These are phyloP conservation scores for Pharnaceum exiguum DNA, from an alignment of 148 eudicot species.

Conservation along the genomic window DNA sequence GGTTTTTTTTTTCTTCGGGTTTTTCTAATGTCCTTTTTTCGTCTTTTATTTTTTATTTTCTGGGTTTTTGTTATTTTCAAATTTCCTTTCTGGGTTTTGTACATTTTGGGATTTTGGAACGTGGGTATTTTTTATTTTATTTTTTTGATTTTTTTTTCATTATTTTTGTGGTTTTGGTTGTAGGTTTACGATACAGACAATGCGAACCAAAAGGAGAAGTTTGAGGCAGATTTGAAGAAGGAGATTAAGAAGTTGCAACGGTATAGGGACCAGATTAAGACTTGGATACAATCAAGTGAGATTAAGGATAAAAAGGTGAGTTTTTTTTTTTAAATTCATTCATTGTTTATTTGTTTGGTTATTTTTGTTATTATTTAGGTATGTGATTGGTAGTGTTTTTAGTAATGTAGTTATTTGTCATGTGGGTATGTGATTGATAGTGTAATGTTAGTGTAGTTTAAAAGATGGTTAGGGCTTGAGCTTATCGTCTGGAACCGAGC, in stretches of 20 bases:
- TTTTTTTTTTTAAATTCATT: no score
- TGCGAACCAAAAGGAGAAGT: slow-evolving; percentile 97
- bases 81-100: neutral
- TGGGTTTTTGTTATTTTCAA: slow-evolving; percentile 8
- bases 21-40: neutral
- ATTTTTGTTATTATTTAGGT: neutral
- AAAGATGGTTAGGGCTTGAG: no score
- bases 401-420: neutral
- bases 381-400: neutral
- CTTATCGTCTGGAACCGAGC: no score
- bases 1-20: neutral
- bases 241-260: slow-evolving; percentile 98
- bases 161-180: slow-evolving; percentile 12
- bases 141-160: neutral
- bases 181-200: slow-evolving; percentile 98
- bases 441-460: no score
- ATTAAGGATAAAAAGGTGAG: slow-evolving; percentile 96
- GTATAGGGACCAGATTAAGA: slow-evolving; percentile 95
- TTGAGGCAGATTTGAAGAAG: slow-evolving; percentile 98
- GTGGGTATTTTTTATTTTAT: neutral
- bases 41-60: slow-evolving; percentile 2
- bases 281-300: slow-evolving; percentile 98
- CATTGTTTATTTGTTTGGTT: neutral
- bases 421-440: no score
- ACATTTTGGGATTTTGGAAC: neutral